These are phyloP conservation scores for Psilocybe azurescens DNA, from an alignment of 768 basidiomycete species.

Conservation along the genomic window DNA sequence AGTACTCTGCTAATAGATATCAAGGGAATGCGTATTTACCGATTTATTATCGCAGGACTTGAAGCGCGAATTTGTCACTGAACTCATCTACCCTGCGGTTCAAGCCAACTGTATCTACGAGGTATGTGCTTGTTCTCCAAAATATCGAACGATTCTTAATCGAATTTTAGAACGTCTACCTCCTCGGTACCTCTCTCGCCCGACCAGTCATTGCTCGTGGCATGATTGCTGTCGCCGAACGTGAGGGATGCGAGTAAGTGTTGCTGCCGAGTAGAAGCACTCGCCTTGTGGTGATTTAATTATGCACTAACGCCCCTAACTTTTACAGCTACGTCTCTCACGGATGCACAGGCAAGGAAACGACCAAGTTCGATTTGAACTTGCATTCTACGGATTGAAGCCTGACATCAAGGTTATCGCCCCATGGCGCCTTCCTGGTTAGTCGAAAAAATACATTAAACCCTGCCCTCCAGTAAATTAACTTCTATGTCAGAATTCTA, in stretches of 20 bases:
- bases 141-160: slow-evolving; percentile 9
- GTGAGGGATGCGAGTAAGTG: slow-evolving; percentile 93
- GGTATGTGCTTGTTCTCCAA: slow-evolving; percentile 45
- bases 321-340: slow-evolving; percentile 85
- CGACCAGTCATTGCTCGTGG: slow-evolving; percentile 99
- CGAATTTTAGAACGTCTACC: slow-evolving; percentile 80
- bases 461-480: background rate
- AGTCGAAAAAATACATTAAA: slow-evolving; percentile 14
- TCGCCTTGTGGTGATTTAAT: background rate
- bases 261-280: background rate
- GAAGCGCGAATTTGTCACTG: slow-evolving; percentile 92
- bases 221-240: slow-evolving; percentile 93
- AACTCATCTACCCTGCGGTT: slow-evolving; percentile 97
- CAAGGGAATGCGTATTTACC: background rate
- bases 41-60: slow-evolving; percentile 66
- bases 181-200: slow-evolving; percentile 96
- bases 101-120: slow-evolving; percentile 99
- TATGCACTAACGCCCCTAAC: background rate
- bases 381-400: slow-evolving; percentile 98
- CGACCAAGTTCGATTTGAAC: slow-evolving; percentile 99
- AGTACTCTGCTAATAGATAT: background rate
- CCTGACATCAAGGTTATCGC: slow-evolving; percentile 99
- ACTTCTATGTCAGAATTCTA: slow-evolving; percentile 75
- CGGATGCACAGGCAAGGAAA: slow-evolving; percentile 99
- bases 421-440: slow-evolving; percentile 96